Evolutionary conservation across 1,139 yeast species (phyloP).

Genomic region (Magnusiomyces starmeri): DNA sequence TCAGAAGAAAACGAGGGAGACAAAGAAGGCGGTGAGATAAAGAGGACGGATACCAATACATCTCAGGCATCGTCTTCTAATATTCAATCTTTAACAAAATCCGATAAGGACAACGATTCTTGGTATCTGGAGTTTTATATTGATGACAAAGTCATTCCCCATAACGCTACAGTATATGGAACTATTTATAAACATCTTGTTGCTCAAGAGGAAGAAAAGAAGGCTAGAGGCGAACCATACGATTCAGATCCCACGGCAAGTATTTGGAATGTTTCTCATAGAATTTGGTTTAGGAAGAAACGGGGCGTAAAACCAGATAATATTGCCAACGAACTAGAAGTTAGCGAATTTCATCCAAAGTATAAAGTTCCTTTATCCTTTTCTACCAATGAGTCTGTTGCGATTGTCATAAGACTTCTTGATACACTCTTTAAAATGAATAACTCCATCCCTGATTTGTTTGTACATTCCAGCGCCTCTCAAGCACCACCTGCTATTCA

Average conservation of each 20-base stretch:
- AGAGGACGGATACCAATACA: constrained; percentile 3
- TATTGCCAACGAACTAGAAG: constrained; percentile 23
- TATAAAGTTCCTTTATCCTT: constrained; percentile 29
- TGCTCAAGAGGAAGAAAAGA: constrained; percentile 22
- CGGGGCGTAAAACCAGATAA: constrained; percentile 21
- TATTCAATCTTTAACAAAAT: not conserved
- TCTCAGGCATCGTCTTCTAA: not conserved
- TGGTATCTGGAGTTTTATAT: constrained; percentile 55
- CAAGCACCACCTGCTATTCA: constrained; percentile 6
- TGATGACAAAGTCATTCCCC: constrained; percentile 55
- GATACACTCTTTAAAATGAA: constrained; percentile 48
- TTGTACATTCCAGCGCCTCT: constrained; percentile 11
- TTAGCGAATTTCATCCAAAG: constrained; percentile 31
- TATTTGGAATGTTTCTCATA: constrained; percentile 54
- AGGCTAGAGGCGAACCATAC: constrained; percentile 8
- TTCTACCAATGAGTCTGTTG: constrained; percentile 41
- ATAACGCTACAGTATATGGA: constrained; percentile 72
- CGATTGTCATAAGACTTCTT: constrained; percentile 49
- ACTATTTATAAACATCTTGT: constrained; percentile 57
- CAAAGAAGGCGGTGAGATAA: constrained; percentile 5
- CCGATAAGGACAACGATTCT: not conserved
- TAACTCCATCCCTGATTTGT: constrained; percentile 27
- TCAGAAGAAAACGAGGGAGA: not conserved
- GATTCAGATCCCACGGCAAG: constrained; percentile 40
- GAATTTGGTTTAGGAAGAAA: constrained; percentile 46